These are phyloP conservation scores for Fagopyrum esculentum DNA, from an alignment of 148 eudicot genomes.

Conservation along the genomic window DNA sequence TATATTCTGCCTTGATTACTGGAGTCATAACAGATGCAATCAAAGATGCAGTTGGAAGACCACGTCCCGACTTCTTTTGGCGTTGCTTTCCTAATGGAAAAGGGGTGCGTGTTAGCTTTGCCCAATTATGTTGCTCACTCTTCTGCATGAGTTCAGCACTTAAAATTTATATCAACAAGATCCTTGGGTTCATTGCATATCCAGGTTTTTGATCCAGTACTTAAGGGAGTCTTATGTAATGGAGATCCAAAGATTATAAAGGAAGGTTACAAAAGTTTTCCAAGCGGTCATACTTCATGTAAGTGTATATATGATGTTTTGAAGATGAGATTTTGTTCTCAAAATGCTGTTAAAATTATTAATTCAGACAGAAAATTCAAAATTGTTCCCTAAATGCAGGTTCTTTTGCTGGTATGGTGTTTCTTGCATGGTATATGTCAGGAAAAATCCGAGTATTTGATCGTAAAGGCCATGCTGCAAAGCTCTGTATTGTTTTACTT, in stretches of 20 bases:
- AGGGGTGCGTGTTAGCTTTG: constrained; percentile 22
- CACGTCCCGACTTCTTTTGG: constrained; percentile 36
- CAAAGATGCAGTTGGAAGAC: constrained; percentile 48
- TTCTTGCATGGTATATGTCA: constrained; percentile 57
- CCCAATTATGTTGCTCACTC: neutral
- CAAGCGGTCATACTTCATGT: constrained; percentile 42
- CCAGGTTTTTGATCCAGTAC: constrained; percentile 19
- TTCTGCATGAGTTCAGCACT: neutral
- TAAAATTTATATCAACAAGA: neutral
- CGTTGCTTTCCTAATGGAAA: constrained; percentile 39
- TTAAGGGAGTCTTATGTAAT: constrained; percentile 24
- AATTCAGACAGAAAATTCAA: neutral
- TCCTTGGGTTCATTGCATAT: neutral
- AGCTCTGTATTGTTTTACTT: constrained; percentile 55
- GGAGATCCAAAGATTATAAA: constrained; percentile 18
- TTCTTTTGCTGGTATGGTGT: constrained; percentile 96
- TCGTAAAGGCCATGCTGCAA: constrained; percentile 67
- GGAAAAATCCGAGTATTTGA: constrained; percentile 71
- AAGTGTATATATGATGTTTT: constrained; percentile 10
- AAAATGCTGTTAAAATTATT: neutral
- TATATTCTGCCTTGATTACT: constrained; percentile 34
- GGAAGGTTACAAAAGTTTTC: constrained; percentile 43
- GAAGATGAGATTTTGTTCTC: neutral
- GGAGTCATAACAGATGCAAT: constrained; percentile 44
- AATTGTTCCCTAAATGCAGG: constrained; percentile 29